Conservation (phyloP, 148 eudicot species). For the Chenopodium quinoa region DNA sequence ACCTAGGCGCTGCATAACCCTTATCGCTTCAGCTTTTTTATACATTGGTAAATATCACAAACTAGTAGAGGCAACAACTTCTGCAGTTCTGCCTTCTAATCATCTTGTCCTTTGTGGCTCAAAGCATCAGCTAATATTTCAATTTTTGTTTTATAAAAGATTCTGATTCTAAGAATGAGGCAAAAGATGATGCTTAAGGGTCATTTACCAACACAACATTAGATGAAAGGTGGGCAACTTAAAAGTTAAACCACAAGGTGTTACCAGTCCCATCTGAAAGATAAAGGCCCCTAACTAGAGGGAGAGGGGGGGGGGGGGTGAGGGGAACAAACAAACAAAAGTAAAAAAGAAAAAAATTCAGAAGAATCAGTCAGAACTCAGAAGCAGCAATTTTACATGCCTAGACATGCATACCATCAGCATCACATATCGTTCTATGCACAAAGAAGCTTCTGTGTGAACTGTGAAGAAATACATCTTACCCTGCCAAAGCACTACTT, state of each 20-base stretch:
- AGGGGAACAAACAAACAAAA: neutral
- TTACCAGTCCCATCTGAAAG: neutral
- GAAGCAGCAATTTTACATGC: neutral
- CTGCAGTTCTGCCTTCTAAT: neutral
- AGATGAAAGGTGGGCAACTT: neutral
- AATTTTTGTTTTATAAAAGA: no score
- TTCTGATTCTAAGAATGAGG: neutral
- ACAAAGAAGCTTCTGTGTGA: neutral
- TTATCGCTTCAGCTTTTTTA: no score
- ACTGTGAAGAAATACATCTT: neutral
- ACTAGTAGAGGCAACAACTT: neutral
- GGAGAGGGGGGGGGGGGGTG: no score
- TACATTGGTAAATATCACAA: neutral
- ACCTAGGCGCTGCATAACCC: no score
- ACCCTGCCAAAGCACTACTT: neutral
- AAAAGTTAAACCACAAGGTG: neutral
- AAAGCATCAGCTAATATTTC: conserved; percentile 8
- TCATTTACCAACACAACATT: no score
- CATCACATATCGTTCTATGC: neutral
- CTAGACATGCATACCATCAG: neutral
- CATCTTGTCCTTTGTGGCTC: conserved; percentile 2
- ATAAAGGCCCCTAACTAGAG: neutral
- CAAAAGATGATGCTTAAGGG: neutral
- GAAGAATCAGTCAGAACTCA: neutral
- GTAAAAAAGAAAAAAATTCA: no score